A percentile compares a stretch with the other conserved stretches of the same genome.
Conservation (phyloP, 2,329 filamentous ascomycete genomes). For the Hymenoscyphus occultus region DNA sequence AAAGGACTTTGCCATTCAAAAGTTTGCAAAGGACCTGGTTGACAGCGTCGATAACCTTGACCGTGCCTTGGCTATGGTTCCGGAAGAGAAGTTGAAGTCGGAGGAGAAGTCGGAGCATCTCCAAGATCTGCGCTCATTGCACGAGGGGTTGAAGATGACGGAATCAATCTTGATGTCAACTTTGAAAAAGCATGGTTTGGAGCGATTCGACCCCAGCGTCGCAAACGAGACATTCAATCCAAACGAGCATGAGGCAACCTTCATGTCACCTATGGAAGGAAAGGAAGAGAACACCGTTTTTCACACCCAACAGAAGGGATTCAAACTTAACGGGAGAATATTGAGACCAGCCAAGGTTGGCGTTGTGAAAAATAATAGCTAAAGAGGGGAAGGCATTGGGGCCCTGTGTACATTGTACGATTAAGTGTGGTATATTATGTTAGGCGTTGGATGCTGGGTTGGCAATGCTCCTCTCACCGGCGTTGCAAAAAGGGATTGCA, state of each 20-base stretch:
- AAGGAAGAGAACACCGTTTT: slow-evolving; percentile 92
- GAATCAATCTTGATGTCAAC: slow-evolving; percentile 83
- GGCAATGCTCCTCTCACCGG: slow-evolving; percentile 33
- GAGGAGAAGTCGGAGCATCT: slow-evolving; percentile 50
- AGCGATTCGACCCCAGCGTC: slow-evolving; percentile 74
- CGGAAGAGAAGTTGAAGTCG: slow-evolving; percentile 65
- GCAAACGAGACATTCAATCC: slow-evolving; percentile 87
- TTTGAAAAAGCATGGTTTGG: slow-evolving; percentile 89
- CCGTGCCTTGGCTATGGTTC: slow-evolving; percentile 79
- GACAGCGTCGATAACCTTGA: slow-evolving; percentile 97
- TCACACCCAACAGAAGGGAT: slow-evolving; percentile 92
- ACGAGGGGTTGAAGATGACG: slow-evolving; percentile 94
- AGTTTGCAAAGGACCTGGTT: slow-evolving; percentile 90
- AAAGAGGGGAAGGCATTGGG: slow-evolving; percentile 10
- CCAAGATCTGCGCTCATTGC: slow-evolving; percentile 74
- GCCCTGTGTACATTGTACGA: slow-evolving; percentile 28
- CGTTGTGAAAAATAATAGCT: slow-evolving; percentile 74
- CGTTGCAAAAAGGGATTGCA: slow-evolving; percentile 19
- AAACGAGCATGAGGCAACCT: slow-evolving; percentile 93
- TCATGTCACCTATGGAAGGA: slow-evolving; percentile 82
- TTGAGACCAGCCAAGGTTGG: slow-evolving; percentile 93
- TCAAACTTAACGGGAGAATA: slow-evolving; percentile 85
- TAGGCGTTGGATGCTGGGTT: slow-evolving; percentile 29
- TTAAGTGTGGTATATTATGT: slow-evolving; percentile 16
- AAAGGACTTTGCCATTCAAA: slow-evolving; percentile 88